A percentile compares a stretch with the other conserved stretches of the same genome.
These are phyloP conservation scores for Suillus ampliporus DNA, from an alignment of 768 basidiomycete species.

Conservation along the genomic window DNA sequence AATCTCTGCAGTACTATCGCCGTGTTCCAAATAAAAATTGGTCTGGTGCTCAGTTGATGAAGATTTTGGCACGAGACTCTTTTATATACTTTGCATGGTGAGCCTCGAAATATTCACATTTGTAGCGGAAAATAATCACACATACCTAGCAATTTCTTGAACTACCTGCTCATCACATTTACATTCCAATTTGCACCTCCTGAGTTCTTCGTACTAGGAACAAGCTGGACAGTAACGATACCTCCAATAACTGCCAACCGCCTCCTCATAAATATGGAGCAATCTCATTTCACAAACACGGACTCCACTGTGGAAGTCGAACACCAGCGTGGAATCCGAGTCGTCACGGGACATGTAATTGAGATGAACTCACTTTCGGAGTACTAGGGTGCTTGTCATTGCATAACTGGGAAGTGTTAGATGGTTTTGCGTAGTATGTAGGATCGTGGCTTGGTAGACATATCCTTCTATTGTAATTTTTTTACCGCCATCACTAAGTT, in stretches of 20 bases:
- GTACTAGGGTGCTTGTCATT: neutral
- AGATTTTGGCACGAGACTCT: conserved; percentile 11
- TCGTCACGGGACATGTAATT: neutral
- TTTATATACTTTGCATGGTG: conserved; percentile 11
- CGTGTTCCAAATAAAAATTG: conserved; percentile 10
- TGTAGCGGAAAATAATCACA: neutral
- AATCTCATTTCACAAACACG: neutral
- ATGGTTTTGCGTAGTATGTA: neutral
- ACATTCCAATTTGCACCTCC: neutral
- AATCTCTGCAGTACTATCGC: conserved; percentile 12
- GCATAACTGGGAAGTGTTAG: neutral
- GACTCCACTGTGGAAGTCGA: neutral
- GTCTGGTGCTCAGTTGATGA: conserved; percentile 11
- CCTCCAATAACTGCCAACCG: conserved; percentile 9
- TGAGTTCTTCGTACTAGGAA: neutral
- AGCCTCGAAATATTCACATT: neutral
- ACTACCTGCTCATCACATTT: neutral
- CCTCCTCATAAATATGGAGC: conserved; percentile 11
- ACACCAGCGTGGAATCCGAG: neutral
- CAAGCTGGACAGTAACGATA: conserved; percentile 6
- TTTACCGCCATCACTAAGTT: neutral
- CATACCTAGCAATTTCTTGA: conserved; percentile 5
- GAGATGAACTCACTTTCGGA: neutral
- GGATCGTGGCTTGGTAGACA: neutral
- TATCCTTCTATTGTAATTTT: neutral